Evolutionary conservation across 2,329 filamentous ascomycete species (phyloP).

Genomic region (Paraconiothyrium brasiliense): DNA sequence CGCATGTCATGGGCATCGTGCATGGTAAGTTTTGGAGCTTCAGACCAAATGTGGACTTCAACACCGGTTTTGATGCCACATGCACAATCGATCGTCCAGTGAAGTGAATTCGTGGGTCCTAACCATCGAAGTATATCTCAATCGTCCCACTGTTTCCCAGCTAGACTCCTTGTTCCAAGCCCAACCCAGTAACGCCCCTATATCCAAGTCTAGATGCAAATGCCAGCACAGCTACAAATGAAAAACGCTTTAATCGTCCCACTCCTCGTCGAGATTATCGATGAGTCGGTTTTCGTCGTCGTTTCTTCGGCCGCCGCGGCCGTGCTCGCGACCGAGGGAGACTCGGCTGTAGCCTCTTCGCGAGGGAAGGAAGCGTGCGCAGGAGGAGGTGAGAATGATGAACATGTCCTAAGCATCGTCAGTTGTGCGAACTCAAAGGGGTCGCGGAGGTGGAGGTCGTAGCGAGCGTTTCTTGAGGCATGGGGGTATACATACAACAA

Average conservation of each 20-base stretch:
- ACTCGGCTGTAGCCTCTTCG: constrained; percentile 74
- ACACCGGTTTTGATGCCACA: too few species aligned
- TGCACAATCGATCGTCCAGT: background rate
- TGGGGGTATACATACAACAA: constrained; percentile 68
- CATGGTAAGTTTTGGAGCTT: background rate
- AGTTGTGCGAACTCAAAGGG: constrained; percentile 22
- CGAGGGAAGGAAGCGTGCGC: constrained; percentile 70
- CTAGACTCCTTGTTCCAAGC: background rate
- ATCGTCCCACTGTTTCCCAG: background rate
- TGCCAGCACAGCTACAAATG: constrained; percentile 6
- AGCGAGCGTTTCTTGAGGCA: background rate
- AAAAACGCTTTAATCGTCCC: constrained; percentile 73
- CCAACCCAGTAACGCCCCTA: background rate
- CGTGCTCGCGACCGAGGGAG: constrained; percentile 57
- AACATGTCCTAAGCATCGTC: constrained; percentile 61
- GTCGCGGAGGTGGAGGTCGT: background rate
- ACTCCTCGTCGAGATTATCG: constrained; percentile 95
- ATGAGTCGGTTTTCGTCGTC: constrained; percentile 95
- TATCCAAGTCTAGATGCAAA: constrained; percentile 21
- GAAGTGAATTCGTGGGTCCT: background rate
- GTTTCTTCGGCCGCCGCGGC: constrained; percentile 55
- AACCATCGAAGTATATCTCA: background rate
- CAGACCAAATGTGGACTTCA: background rate
- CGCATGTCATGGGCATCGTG: too few species aligned
- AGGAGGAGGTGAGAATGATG: constrained; percentile 74